Evolutionary conservation across 768 basidiomycete species (phyloP), one percentile per base, ranked within the genome.

Genomic region (Serendipita vermifera): DNA sequence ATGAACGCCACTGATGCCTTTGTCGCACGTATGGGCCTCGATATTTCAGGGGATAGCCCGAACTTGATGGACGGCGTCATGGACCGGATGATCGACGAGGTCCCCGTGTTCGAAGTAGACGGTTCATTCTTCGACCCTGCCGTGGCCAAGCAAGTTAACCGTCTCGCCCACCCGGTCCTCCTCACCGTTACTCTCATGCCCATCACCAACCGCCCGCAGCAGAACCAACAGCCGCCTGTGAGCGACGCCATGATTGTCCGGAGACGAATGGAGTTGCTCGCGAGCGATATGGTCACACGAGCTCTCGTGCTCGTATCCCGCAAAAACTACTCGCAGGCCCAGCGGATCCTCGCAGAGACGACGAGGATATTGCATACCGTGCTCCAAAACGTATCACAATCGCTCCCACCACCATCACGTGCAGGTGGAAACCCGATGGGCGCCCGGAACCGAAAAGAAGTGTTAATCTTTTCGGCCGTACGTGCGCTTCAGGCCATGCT

Each of bases 41-140:
- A 88, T 58, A 55, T 56, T 33, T 60, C 32, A 62, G 14, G 39
- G 55, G 2, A 72, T 0, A 69, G 77, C 11, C 71, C 77, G 1
- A 83, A 87, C 67, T 82, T 91, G 61, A 77, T 81, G 53, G 87
- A 89, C 58, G 89, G 90, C 32, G 88, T 91, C 86, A 89, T 91
- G 85, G 90, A 92, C 61, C 76, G 85, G 41, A 87, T 97, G 87
- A 92, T 96, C 41, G 96, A 99, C 64, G 96, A 99, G 64, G 87
- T 96, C 7, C 96, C 94, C 1, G 87, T 97, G 7, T 80, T 94
- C 51, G 93, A 98, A 67, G 88, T 97, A 13, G 93, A 97, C 60
- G 92, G 92, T 5, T 83, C 87, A 29, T 98, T 91, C 78, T 89
- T 83, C 66, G 94, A 98, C 68, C 94, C 94, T 1, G 77, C 81